A percentile compares a stretch with the other conserved stretches of the same genome.
Conservation (phyloP, 192 early-diverging fungal genomes). For the Backusella luteola region DNA sequence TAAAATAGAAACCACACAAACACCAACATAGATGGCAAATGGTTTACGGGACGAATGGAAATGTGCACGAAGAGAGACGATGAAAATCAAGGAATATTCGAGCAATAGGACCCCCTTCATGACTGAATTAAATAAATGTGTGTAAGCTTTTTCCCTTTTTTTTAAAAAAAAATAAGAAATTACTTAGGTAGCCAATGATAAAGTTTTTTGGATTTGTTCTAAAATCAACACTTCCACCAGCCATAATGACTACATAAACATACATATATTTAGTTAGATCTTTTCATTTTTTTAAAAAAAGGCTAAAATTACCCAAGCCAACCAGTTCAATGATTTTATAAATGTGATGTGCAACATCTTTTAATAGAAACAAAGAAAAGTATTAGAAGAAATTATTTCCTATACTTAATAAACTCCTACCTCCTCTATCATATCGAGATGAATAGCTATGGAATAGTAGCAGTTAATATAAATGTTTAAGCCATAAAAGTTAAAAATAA, state of each 20-base stretch:
- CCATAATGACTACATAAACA: conserved; percentile 25
- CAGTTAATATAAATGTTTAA: neutral
- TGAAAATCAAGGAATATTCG: conserved; percentile 29
- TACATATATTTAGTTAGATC: neutral
- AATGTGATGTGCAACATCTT: conserved; percentile 36
- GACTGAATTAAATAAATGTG: conserved; percentile 7
- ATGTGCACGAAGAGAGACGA: conserved; percentile 19
- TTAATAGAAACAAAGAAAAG: neutral
- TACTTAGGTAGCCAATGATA: conserved; percentile 37
- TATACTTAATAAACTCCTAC: neutral
- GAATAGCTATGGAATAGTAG: conserved; percentile 5
- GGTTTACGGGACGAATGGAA: conserved; percentile 11
- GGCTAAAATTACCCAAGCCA: conserved; percentile 19
- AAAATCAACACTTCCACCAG: conserved; percentile 22
- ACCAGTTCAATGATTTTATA: conserved; percentile 33
- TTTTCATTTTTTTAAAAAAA: neutral
- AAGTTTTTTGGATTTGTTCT: conserved; percentile 13
- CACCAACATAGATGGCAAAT: conserved; percentile 24
- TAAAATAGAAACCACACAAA: conserved; percentile 19
- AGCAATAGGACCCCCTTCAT: conserved; percentile 32
- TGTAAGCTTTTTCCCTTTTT: neutral
- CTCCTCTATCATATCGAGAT: conserved; percentile 30
- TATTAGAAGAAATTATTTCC: neutral
- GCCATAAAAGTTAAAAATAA: neutral
- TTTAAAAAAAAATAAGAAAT: neutral